Base-by-base conservation (phyloP, 106 monocot genomes). In the Acanthochlamys bracteata region DNA sequence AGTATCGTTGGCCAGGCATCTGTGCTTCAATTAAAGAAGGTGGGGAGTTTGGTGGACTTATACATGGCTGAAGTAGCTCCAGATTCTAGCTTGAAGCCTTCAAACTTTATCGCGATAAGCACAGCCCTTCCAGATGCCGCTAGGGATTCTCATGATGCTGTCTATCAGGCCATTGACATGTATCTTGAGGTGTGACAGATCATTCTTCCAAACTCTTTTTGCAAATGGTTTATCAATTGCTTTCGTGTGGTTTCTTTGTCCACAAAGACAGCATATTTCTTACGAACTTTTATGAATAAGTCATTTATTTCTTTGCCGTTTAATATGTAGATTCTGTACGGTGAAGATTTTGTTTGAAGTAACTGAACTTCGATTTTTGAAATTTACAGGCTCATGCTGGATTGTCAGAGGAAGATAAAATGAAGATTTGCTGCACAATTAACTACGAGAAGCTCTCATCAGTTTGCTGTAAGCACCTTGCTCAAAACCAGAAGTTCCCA, bases 31-130 rank as follows among this genome's bases (percentile, higher is more conserved):
- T 49, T 91, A 78, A 91, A 80, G 74, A 80, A 61, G 39, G 78
- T 88, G 10, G 96, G 80, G 24, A 69, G 59, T 6, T 59, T 96
- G 56, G 68, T 88, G 27, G 96, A 96, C 67, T 72, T 88, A 53
- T 96, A 96, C 72, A 53, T 96, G 61, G 84, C 91, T 12, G 96
- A 96, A 78, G 83, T 91, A 40, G 96, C 96, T 27, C 91, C 96
- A 0, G 96, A 96, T 75, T 60, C 78, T 0, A 74, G 66, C 55
- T 66, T 96, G 75, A 87, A 76, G 20, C 80, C 84, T 63, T 78
- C 73, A 1, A 91, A 73, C 52, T 96, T 96, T 45, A 49, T 67
- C 0, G 74, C 69, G 10, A 53, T 96, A 16, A 71, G 73, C 58
- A 71, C 77, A 17, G 72, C 78, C 11, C 76, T 96, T 27, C 96